These are phyloP conservation scores for Asterella californica DNA, from an alignment of 225 moss, liverwort and hornwort genomes.

Conservation along the genomic window DNA sequence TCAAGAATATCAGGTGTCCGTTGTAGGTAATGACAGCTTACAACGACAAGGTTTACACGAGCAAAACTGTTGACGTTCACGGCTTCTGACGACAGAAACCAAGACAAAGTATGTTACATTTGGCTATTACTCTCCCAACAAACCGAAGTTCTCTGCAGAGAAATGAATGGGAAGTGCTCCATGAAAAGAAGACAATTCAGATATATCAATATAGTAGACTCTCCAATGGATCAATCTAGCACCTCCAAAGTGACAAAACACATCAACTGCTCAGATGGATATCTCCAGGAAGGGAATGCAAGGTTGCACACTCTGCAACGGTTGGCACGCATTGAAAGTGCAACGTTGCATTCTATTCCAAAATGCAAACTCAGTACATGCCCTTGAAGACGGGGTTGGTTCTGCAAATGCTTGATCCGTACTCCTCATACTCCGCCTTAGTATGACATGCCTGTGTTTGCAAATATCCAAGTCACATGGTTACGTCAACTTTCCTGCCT, in stretches of 20 bases:
- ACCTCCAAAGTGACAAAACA: not conserved
- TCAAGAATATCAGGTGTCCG: too few species aligned
- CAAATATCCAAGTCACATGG: not conserved
- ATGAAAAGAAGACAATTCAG: not conserved
- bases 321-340: conserved; percentile 29
- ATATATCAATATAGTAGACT: not conserved
- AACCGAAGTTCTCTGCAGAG: not conserved
- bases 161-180: not conserved
- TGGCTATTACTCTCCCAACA: not conserved
- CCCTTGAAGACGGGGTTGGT: conserved; percentile 81
- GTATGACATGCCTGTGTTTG: conserved; percentile 75
- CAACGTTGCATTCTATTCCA: conserved; percentile 33
- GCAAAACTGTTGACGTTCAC: not conserved
- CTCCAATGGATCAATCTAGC: not conserved
- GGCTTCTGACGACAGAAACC: not conserved
- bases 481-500: not conserved
- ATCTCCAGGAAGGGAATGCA: conserved; percentile 29
- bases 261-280: conserved; percentile 5
- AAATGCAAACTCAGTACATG: conserved; percentile 47
- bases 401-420: conserved; percentile 92
- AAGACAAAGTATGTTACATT: not conserved
- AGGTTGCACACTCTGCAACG: conserved; percentile 34
- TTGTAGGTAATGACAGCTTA: too few species aligned
- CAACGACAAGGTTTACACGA: not conserved
- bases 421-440: conserved; percentile 82